phyloP scores from a whole-genome alignment of 345 rosid species.

The Clarkia xantiana region DNA sequence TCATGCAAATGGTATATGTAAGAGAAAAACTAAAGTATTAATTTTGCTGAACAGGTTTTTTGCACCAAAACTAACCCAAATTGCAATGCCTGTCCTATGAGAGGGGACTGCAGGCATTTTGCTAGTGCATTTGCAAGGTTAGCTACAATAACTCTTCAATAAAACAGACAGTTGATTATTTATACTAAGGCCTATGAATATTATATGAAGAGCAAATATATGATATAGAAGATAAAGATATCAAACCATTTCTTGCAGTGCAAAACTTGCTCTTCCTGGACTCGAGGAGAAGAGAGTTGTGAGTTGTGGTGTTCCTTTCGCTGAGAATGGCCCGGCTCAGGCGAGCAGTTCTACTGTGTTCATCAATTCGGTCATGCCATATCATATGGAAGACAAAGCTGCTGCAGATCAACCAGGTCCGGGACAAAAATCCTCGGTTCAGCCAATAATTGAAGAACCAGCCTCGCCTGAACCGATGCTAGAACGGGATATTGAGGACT shows the following conservation, averaged over 20 bases:
- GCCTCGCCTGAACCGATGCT: conserved; percentile 47
- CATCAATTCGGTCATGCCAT: too few species aligned
- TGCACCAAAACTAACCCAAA: conserved; percentile 89
- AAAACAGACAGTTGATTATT: neutral
- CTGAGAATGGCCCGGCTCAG: conserved; percentile 17
- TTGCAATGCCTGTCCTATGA: conserved; percentile 96
- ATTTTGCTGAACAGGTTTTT: conserved; percentile 56
- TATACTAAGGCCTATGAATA: too few species aligned
- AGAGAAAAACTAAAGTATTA: neutral
- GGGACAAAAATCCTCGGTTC: neutral
- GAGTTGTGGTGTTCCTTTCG: conserved; percentile 21
- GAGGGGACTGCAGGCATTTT: conserved; percentile 94
- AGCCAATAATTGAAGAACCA: conserved; percentile 86
- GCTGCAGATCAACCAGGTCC: too few species aligned
- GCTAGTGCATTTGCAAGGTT: conserved; percentile 98
- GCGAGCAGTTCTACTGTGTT: neutral
- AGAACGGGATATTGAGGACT: conserved; percentile 69
- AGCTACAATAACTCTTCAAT: conserved; percentile 11
- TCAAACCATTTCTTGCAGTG: conserved; percentile 34
- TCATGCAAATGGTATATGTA: too few species aligned
- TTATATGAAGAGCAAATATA: neutral
- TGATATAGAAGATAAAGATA: neutral
- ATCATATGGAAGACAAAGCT: too few species aligned
- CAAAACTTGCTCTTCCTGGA: conserved; percentile 79
- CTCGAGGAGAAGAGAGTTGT: conserved; percentile 56